Evolutionary conservation across 164 flowering plant genomes (phyloP).

Genomic region (Umbilicus rupestris): DNA sequence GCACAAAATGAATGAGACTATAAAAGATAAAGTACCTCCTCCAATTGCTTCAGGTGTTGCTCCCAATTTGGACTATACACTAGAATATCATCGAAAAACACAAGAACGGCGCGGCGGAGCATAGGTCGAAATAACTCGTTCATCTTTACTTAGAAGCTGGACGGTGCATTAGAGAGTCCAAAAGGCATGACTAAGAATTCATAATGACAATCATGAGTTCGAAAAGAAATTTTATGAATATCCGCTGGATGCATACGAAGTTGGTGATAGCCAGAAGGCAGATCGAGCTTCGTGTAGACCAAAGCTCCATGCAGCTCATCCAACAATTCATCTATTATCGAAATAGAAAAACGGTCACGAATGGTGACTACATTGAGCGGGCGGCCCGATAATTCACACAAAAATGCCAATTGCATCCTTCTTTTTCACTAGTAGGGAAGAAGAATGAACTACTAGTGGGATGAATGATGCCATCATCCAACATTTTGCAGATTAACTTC

Average conservation of each 20-base stretch:
- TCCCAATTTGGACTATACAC: background rate
- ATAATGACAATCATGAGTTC: background rate
- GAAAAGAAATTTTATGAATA: background rate
- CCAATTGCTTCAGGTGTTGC: background rate
- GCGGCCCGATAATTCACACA: too few species aligned
- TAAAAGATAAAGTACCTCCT: background rate
- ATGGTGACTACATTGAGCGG: too few species aligned
- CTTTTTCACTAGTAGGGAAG: too few species aligned
- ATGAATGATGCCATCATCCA: too few species aligned
- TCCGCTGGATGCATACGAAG: background rate
- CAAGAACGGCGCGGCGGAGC: background rate
- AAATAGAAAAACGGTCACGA: too few species aligned
- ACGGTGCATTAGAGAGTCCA: background rate
- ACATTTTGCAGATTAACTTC: too few species aligned
- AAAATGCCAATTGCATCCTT: too few species aligned
- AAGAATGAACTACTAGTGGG: too few species aligned
- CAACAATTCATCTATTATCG: background rate
- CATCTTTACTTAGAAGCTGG: slow-evolving; percentile 7
- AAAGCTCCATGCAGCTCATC: background rate
- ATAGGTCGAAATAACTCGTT: slow-evolving; percentile 2
- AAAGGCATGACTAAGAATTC: slow-evolving; percentile 2
- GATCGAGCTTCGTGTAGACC: background rate
- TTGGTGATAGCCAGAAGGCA: background rate
- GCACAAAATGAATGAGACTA: background rate
- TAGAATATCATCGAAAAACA: slow-evolving; percentile 12